These are phyloP conservation scores for Penicillium glabrum DNA, from an alignment of 2,329 filamentous ascomycete species.

Conservation along the genomic window DNA sequence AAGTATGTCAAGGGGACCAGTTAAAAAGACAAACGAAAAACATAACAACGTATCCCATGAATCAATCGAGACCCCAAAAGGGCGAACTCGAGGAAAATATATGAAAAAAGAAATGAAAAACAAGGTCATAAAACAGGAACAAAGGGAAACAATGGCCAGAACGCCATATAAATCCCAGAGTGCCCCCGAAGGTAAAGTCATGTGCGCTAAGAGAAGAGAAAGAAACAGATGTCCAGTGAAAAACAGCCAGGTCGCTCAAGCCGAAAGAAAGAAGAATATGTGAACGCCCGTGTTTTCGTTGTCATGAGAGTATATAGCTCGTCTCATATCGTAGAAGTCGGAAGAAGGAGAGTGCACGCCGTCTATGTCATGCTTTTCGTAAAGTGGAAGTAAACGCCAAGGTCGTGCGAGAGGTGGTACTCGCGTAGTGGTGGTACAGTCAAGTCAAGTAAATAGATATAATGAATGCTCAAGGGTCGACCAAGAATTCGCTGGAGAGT, in stretches of 20 bases:
- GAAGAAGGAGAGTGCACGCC: conserved; percentile 10
- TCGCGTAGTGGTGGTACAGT: not conserved
- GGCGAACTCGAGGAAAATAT: conserved; percentile 3
- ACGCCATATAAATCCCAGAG: not conserved
- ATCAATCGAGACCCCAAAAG: not conserved
- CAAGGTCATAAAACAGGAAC: conserved; percentile 18
- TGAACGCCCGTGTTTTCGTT: conserved; percentile 16
- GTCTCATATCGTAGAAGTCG: conserved; percentile 20
- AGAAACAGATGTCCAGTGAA: conserved; percentile 5
- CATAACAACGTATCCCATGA: conserved; percentile 7
- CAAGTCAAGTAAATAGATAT: not conserved
- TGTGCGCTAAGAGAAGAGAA: conserved; percentile 13
- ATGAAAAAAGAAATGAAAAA: conserved; percentile 7
- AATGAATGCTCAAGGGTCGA: conserved; percentile 25
- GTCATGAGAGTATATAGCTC: conserved; percentile 27
- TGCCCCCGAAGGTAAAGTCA: conserved; percentile 2
- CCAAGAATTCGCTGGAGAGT: conserved; percentile 39
- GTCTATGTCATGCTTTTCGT: conserved; percentile 14
- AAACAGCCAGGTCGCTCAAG: conserved; percentile 1
- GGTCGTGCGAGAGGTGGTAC: not conserved
- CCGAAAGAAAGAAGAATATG: conserved; percentile 4
- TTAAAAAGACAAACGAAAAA: conserved; percentile 5
- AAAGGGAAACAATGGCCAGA: conserved; percentile 10
- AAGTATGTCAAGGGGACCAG: not conserved
- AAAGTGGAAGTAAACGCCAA: conserved; percentile 2